Conservation (phyloP, 306 rosid genomes). For the Corylus heterophylla region DNA sequence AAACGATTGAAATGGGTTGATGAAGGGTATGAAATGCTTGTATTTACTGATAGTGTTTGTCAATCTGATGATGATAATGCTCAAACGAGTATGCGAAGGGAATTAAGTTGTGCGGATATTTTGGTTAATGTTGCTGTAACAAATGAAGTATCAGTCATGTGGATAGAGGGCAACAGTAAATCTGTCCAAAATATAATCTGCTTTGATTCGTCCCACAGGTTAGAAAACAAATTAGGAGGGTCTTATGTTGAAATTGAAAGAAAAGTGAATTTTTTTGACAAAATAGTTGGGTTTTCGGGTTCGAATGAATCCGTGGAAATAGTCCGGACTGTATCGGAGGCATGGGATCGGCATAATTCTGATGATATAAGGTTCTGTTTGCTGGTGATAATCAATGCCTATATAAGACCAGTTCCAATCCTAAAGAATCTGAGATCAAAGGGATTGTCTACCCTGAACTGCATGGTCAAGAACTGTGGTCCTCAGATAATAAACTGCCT, state of each 20-base stretch:
- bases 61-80: conserved; percentile 27
- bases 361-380: conserved; percentile 88
- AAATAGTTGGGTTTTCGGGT: conserved; percentile 35
- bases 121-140: conserved; percentile 68
- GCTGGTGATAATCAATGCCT: conserved; percentile 72
- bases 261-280: conserved; percentile 43
- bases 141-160: conserved; percentile 46
- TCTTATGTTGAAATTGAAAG: conserved; percentile 40
- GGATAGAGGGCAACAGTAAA: conserved; percentile 43
- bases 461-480: conserved; percentile 83
- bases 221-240: conserved; percentile 70
- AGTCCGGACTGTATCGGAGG: conserved; percentile 66
- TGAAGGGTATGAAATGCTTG: conserved; percentile 67
- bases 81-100: conserved; percentile 21
- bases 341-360: conserved; percentile 73
- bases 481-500: conserved; percentile 73
- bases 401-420: conserved; percentile 72
- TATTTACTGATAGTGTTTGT: conserved; percentile 53
- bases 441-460: conserved; percentile 73
- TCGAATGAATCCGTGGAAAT: conserved; percentile 48
- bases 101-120: conserved; percentile 48
- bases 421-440: conserved; percentile 79
- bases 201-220: conserved; percentile 61
- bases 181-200: conserved; percentile 52
- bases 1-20: conserved; percentile 84